These are phyloP conservation scores for Amanita muscaria DNA, from an alignment of 768 basidiomycete species.

Conservation along the genomic window DNA sequence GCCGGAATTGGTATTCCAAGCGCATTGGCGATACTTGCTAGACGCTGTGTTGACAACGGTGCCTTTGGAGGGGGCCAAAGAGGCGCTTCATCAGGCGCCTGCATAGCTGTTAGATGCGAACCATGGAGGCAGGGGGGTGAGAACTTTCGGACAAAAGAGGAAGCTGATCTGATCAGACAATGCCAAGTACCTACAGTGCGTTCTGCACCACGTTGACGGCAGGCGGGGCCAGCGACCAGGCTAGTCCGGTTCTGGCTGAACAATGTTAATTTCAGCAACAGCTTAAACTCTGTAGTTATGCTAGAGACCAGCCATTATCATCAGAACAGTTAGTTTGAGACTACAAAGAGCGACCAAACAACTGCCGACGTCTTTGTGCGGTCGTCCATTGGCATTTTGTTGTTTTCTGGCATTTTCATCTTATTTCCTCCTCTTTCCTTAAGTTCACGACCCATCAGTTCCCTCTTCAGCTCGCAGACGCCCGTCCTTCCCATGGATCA, in stretches of 20 bases:
- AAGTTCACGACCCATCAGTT: slow-evolving; percentile 16
- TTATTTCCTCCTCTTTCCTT: slow-evolving; percentile 22
- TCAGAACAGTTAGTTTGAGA: slow-evolving; percentile 9
- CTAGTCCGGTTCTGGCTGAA: no score
- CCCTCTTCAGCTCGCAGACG: slow-evolving; percentile 15
- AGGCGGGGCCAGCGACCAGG: no score
- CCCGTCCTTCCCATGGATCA: slow-evolving; percentile 36
- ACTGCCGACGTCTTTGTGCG: slow-evolving; percentile 16
- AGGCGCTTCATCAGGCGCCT: slow-evolving; percentile 7
- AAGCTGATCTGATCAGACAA: no score
- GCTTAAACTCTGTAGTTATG: no score
- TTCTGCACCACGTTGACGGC: no score
- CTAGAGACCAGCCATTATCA: slow-evolving; percentile 15
- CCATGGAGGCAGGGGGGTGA: background rate
- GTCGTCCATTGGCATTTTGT: slow-evolving; percentile 18
- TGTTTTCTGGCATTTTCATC: slow-evolving; percentile 28
- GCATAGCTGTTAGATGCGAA: background rate
- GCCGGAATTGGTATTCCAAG: slow-evolving; percentile 73
- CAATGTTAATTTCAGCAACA: no score
- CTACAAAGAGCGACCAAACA: slow-evolving; percentile 13
- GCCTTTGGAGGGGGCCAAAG: slow-evolving; percentile 60
- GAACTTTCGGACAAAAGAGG: background rate
- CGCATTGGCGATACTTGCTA: slow-evolving; percentile 80
- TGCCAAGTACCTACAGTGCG: no score
- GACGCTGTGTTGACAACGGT: slow-evolving; percentile 66